phyloP scores from a whole-genome alignment of 2,329 filamentous ascomycete species.

The Ophiostoma novo-ulmi region DNA sequence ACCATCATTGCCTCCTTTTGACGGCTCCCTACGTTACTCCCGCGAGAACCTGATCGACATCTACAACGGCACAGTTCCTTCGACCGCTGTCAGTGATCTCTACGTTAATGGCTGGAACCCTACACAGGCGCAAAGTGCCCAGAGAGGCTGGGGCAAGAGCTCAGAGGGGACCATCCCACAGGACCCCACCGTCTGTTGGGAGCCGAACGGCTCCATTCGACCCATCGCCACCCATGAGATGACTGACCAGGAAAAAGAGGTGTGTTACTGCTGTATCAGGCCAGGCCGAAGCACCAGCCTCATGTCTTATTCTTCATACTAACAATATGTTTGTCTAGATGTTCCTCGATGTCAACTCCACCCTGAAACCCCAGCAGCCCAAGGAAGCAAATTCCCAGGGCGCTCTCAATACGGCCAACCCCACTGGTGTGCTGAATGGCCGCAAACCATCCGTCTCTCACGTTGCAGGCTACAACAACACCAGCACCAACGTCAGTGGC shows the following conservation, averaged over 20 bases:
- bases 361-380: conserved; percentile 77
- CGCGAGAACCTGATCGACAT: conserved; percentile 75
- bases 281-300: neutral
- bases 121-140: conserved; percentile 59
- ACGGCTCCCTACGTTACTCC: conserved; percentile 59
- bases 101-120: conserved; percentile 78
- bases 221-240: conserved; percentile 71
- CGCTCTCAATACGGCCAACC: neutral
- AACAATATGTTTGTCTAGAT: conserved; percentile 46
- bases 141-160: conserved; percentile 70
- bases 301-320: neutral
- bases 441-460: conserved; percentile 82
- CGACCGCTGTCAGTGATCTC: conserved; percentile 57
- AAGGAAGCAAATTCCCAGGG: conserved; percentile 57
- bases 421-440: conserved; percentile 46
- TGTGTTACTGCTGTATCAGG: conserved; percentile 34
- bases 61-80: conserved; percentile 49
- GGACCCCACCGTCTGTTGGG: conserved; percentile 92
- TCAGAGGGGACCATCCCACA: conserved; percentile 67
- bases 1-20: conserved; percentile 41
- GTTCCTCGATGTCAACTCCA: conserved; percentile 89
- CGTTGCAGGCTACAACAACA: conserved; percentile 56
- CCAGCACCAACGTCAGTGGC: conserved; percentile 39
- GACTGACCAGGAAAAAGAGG: conserved; percentile 57
- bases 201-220: conserved; percentile 61